Evolutionary conservation across 257 asterid genomes (phyloP), one percentile per base, ranked within the genome.

Genomic region (Handroanthus guayacan): DNA sequence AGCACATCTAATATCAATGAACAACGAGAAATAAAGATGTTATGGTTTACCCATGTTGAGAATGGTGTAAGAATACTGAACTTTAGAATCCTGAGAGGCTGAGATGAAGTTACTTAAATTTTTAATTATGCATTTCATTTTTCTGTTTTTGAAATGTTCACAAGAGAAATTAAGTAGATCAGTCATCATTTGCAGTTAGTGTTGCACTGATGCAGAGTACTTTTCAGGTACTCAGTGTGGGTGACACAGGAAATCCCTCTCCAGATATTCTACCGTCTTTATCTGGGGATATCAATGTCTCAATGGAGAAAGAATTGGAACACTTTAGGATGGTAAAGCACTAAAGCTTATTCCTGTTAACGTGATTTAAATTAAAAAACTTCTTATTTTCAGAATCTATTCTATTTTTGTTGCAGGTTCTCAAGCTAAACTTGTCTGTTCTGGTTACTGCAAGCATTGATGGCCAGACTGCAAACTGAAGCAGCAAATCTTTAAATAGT

Each of bases 321-420:
- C 86, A 79, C 75, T 90, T 92, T 75, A 76, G 84, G 81, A 81
- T 51, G 97, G 96, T 90, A 85, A 69, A 39, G 31, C 31, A 95
- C 95, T 90, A 85, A 69, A 39, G 67, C 71, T 64, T 48, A 38
- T 48, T 51, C 62, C 34, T 62, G 55, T 51, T 61, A 56, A 62
- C 72, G 54, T 69, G 77, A 17, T 57, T 73, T 50, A 13, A 7
- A 37, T 50, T 60, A 66, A 67, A 68, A 56, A 14, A 64, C 51
- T 5, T 18, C 25, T 65, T 64, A 44, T 38, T 74, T n/a, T 10
- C 54, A 43, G 61, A 74, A 66, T 68, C 34, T 41, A 34, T 52
- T 54, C 54, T 65, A 8, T 45, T 56, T 16, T 67, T 75, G 37
- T 16, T 62, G 82, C 85, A 90, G 97, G 94, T 90, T 78, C 85